These are phyloP conservation scores for Rutstroemia sydowiana DNA, from an alignment of 2,329 filamentous ascomycete species.

Conservation along the genomic window DNA sequence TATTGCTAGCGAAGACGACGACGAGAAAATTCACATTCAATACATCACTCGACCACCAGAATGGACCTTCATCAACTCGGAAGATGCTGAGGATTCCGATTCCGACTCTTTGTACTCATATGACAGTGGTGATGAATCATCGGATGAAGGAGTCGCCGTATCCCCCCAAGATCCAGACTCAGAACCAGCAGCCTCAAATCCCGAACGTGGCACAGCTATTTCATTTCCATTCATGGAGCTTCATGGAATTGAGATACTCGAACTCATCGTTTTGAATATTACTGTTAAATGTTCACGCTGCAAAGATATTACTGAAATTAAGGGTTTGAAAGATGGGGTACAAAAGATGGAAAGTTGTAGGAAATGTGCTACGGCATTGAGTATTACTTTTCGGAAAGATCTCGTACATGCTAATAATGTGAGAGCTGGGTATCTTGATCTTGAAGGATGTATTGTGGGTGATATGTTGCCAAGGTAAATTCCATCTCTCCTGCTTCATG, in stretches of 20 bases:
- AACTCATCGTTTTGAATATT: conserved; percentile 59
- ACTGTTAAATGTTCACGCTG: conserved; percentile 74
- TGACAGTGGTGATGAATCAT: conserved; percentile 25
- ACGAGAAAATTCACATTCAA: conserved; percentile 57
- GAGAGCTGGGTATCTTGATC: conserved; percentile 72
- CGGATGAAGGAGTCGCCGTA: conserved; percentile 37
- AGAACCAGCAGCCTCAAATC: conserved; percentile 16
- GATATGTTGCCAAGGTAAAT: conserved; percentile 65
- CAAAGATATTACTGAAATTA: conserved; percentile 64
- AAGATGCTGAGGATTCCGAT: conserved; percentile 36
- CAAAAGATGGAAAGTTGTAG: conserved; percentile 48
- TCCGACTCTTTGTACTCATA: conserved; percentile 41
- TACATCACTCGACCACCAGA: conserved; percentile 71
- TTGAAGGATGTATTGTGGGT: conserved; percentile 64
- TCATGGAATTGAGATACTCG: conserved; percentile 67
- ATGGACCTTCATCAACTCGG: conserved; percentile 47
- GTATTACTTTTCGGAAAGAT: conserved; percentile 54
- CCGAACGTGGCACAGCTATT: conserved; percentile 67
- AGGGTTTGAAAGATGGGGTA: conserved; percentile 51
- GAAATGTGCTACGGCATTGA: conserved; percentile 49
- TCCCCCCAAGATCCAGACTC: conserved; percentile 32
- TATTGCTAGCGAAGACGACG: conserved; percentile 24
- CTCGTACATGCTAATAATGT: conserved; percentile 66
- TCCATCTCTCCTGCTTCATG: conserved; percentile 4
- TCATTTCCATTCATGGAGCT: conserved; percentile 74